A percentile compares a stretch with the other conserved stretches of the same genome.
Evolutionary conservation across 225 moss, liverwort and hornwort genomes (phyloP).

Genomic region (Asterella californica): DNA sequence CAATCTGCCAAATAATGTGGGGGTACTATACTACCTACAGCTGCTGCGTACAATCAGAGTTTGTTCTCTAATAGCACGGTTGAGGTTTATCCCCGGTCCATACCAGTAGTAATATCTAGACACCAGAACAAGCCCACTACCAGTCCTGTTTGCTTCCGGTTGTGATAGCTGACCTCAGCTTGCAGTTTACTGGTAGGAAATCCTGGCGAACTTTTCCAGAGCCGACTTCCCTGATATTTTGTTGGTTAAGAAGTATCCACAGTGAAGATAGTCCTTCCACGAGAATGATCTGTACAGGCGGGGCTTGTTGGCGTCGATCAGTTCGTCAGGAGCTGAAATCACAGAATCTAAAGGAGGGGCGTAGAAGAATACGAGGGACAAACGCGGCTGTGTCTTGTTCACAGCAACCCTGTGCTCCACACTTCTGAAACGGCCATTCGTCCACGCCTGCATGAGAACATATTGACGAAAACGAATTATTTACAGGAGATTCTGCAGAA

Average conservation of each 20-base stretch:
- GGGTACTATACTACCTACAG: too few relatives aligned
- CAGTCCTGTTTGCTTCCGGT: too few relatives aligned
- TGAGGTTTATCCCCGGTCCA: too few relatives aligned
- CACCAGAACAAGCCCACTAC: too few relatives aligned
- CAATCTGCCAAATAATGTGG: too few relatives aligned
- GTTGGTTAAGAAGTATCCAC: not conserved
- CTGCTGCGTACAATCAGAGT: too few relatives aligned
- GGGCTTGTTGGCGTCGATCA: not conserved
- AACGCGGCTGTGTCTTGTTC: not conserved
- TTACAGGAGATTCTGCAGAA: too few relatives aligned
- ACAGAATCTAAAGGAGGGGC: not conserved
- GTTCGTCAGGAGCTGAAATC: not conserved
- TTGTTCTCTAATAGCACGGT: too few relatives aligned
- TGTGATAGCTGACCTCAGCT: not conserved
- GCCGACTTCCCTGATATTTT: slow-evolving; percentile 2
- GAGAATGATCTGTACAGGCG: not conserved
- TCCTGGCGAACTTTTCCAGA: slow-evolving; percentile 3
- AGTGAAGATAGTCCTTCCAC: not conserved
- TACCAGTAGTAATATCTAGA: too few relatives aligned
- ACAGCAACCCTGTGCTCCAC: not conserved
- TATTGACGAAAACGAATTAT: too few relatives aligned
- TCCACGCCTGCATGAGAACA: not conserved
- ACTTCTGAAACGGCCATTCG: not conserved
- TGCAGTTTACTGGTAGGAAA: not conserved
- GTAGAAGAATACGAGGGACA: not conserved